phyloP scores from a whole-genome alignment of 2,329 filamentous ascomycete genomes.

The Aureobasidium sp. region DNA sequence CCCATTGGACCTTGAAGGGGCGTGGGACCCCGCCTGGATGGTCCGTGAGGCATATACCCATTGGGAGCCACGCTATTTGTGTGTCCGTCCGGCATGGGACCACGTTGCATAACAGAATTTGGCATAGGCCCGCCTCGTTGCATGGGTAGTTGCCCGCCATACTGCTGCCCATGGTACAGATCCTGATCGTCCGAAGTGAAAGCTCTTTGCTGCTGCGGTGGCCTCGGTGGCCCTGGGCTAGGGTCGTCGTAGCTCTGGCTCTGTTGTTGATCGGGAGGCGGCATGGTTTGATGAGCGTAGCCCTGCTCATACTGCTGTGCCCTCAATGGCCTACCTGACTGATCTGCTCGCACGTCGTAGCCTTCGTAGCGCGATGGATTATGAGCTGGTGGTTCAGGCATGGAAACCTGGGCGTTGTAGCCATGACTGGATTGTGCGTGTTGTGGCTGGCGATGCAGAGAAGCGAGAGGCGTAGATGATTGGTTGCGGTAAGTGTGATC shows the following conservation, averaged over 20 bases:
- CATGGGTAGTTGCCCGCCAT: background rate
- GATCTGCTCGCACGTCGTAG: background rate
- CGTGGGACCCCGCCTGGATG: background rate
- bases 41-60: background rate
- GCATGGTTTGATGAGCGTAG: background rate
- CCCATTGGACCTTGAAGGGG: background rate
- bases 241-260: constrained; percentile 8
- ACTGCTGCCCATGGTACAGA: background rate
- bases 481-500: background rate
- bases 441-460: background rate
- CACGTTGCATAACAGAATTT: background rate
- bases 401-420: background rate
- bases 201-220: background rate
- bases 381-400: background rate
- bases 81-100: background rate
- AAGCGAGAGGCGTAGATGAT: background rate
- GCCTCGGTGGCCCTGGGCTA: background rate
- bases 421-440: background rate
- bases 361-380: background rate
- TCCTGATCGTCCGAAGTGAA: background rate
- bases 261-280: background rate
- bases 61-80: background rate
- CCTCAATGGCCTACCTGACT: background rate
- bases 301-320: background rate
- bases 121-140: background rate